A percentile compares a stretch with the other conserved stretches of the same genome.
Conservation (phyloP, 352 stramenopile genomes). For the Phytopythium cucurbitacearum region DNA sequence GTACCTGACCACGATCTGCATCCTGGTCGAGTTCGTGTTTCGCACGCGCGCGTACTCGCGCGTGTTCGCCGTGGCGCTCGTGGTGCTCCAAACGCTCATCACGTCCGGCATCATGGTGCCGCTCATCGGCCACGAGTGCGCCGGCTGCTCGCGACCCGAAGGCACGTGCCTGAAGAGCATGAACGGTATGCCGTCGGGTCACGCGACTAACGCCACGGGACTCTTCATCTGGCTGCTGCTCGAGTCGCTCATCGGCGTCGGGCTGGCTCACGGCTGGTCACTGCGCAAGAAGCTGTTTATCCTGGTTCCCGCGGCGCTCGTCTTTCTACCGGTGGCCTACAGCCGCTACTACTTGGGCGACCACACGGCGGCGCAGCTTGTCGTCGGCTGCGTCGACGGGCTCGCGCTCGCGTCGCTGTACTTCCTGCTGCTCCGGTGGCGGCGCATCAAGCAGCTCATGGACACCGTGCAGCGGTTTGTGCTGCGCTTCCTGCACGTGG, state of each 20-base stretch:
- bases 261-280: slow-evolving; percentile 17
- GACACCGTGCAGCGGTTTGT: slow-evolving; percentile 14
- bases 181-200: slow-evolving; percentile 36
- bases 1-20: slow-evolving; percentile 32
- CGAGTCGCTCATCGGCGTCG: slow-evolving; percentile 24
- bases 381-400: slow-evolving; percentile 23
- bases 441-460: slow-evolving; percentile 18
- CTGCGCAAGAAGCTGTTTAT: slow-evolving; percentile 9
- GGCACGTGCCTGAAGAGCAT: slow-evolving; percentile 32
- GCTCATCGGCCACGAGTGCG: slow-evolving; percentile 23
- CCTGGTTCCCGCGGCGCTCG: slow-evolving; percentile 11
- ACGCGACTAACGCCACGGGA: slow-evolving; percentile 42
- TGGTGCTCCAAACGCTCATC: slow-evolving; percentile 29
- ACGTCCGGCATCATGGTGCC: slow-evolving; percentile 37
- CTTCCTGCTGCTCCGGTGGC: slow-evolving; percentile 35
- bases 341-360: slow-evolving; percentile 43
- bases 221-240: slow-evolving; percentile 34
- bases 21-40: slow-evolving; percentile 30
- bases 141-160: slow-evolving; percentile 26
- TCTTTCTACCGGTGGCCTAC: slow-evolving; percentile 37
- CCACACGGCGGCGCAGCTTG: slow-evolving; percentile 34
- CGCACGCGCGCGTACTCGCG: slow-evolving; percentile 31
- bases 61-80: slow-evolving; percentile 31
- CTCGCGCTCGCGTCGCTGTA: slow-evolving; percentile 26
- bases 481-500: slow-evolving; percentile 17